Conservation (phyloP, 2,329 filamentous ascomycete genomes). For the Venturia carpophila region DNA sequence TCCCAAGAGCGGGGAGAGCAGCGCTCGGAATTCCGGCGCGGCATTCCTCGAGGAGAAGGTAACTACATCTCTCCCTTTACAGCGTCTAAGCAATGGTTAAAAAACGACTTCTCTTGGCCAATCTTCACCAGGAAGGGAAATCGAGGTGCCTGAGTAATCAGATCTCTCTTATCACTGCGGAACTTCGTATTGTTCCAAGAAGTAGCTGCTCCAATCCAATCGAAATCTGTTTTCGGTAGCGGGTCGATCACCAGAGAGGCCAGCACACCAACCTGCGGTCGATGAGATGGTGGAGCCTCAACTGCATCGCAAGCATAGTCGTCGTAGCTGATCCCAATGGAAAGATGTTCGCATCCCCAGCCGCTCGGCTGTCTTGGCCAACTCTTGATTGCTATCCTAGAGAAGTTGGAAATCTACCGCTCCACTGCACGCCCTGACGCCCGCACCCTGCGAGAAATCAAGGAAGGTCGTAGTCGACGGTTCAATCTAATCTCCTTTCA, state of each 20-base stretch:
- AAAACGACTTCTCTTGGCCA: not conserved
- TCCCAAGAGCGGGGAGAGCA: not conserved
- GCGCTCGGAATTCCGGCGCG: not conserved
- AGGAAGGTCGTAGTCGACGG: not conserved
- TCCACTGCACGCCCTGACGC: not conserved
- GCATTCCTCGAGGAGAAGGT: not conserved
- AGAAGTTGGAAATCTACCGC: not conserved
- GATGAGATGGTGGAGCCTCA: conserved; percentile 1
- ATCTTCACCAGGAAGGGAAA: not conserved
- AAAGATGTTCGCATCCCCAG: not conserved
- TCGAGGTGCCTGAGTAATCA: not conserved
- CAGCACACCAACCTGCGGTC: not conserved
- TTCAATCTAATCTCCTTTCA: not conserved
- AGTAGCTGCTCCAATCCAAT: not conserved
- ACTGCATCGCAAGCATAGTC: not conserved
- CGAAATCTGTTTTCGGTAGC: not conserved
- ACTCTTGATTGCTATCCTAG: not conserved
- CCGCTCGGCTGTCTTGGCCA: not conserved
- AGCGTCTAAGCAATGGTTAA: not conserved
- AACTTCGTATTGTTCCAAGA: too few species aligned
- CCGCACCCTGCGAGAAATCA: not conserved
- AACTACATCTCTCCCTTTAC: not conserved
- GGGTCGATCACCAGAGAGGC: not conserved
- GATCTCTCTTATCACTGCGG: too few species aligned
- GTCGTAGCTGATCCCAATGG: not conserved